These are phyloP conservation scores for Cucumis variabilis DNA, from an alignment of 331 rosid species.

Conservation along the genomic window DNA sequence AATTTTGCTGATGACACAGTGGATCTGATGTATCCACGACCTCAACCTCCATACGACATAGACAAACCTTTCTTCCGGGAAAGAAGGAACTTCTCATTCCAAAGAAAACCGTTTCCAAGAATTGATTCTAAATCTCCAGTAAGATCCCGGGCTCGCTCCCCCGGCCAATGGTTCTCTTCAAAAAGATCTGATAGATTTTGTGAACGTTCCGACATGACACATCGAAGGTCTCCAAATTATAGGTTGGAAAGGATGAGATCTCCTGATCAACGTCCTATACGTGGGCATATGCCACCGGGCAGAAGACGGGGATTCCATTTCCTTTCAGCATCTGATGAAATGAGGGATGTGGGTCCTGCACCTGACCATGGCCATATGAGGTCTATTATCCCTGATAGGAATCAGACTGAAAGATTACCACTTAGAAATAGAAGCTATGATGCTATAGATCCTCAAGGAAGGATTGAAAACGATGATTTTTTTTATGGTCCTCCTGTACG, in stretches of 20 bases:
- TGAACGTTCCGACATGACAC: constrained; percentile 70
- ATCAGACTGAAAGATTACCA: constrained; percentile 65
- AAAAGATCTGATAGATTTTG: constrained; percentile 85
- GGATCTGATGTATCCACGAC: constrained; percentile 57
- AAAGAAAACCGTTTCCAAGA: constrained; percentile 62
- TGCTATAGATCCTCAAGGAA: constrained; percentile 68
- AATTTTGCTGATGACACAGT: constrained; percentile 56
- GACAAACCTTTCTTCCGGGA: constrained; percentile 67
- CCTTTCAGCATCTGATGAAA: constrained; percentile 60
- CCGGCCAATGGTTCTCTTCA: constrained; percentile 82
- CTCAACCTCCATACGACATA: constrained; percentile 66
- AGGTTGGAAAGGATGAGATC: constrained; percentile 88
- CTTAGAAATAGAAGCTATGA: constrained; percentile 75
- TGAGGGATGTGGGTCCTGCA: constrained; percentile 74
- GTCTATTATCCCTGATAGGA: constrained; percentile 61
- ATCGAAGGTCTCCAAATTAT: constrained; percentile 72
- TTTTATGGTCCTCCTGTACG: constrained; percentile 75
- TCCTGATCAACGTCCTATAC: constrained; percentile 73
- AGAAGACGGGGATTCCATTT: constrained; percentile 74
- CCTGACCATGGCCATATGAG: constrained; percentile 76
- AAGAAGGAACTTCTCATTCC: constrained; percentile 67
- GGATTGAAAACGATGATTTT: constrained; percentile 61
- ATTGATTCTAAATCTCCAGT: constrained; percentile 78
- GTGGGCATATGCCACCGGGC: constrained; percentile 56
- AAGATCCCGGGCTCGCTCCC: constrained; percentile 81